These are phyloP conservation scores for Dichomitus squalens DNA, from an alignment of 1,284 basidiomycete genomes.

Conservation along the genomic window DNA sequence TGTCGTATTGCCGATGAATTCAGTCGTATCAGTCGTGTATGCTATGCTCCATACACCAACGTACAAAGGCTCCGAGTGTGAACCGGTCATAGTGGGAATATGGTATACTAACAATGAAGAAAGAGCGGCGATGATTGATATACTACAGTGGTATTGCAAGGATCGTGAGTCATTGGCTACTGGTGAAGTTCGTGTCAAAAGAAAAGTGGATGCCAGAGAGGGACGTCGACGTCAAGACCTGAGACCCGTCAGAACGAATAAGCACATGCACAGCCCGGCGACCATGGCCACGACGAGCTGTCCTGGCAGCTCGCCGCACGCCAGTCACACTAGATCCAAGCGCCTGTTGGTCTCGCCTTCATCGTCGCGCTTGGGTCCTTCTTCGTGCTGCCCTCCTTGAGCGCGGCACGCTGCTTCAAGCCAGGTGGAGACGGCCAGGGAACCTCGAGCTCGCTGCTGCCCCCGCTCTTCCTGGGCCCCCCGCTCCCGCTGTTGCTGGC, in stretches of 20 bases:
- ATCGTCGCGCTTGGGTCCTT: conserved; percentile 20
- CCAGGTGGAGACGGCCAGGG: conserved; percentile 20
- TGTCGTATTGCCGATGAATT: no score
- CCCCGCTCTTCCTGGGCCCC: conserved; percentile 21
- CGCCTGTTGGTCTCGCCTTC: conserved; percentile 25
- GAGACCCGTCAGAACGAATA: neutral
- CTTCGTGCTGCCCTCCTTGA: conserved; percentile 19
- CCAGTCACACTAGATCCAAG: conserved; percentile 29
- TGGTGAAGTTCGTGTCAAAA: neutral
- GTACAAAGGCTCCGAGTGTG: neutral
- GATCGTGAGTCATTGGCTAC: conserved; percentile 9
- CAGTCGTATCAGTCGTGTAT: neutral
- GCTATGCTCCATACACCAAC: conserved; percentile 3
- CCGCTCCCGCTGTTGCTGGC: conserved; percentile 19
- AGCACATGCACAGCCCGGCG: neutral
- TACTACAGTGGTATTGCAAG: conserved; percentile 8
- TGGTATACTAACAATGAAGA: conserved; percentile 1
- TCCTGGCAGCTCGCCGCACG: neutral
- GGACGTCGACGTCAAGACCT: no score
- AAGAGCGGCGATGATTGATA: neutral
- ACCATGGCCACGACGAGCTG: neutral
- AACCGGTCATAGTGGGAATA: neutral
- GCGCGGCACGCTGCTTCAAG: conserved; percentile 17
- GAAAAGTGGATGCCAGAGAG: neutral
- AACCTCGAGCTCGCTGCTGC: conserved; percentile 15